Base-by-base conservation (phyloP, 768 basidiomycete species). In the Suillus paluster region DNA sequence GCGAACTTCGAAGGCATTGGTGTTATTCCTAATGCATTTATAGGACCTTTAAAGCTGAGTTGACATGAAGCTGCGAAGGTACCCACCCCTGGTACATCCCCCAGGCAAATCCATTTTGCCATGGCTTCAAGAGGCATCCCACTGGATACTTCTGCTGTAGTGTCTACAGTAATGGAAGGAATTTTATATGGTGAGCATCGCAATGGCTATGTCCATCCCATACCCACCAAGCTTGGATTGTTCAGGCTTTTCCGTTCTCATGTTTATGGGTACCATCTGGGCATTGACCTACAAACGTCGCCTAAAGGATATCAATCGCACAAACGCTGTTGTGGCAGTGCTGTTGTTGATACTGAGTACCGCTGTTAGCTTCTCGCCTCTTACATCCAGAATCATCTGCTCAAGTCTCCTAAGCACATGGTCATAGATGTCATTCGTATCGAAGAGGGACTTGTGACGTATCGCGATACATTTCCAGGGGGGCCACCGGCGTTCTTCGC, bases 401-500 rank as follows among this genome's bases (percentile, higher is more conserved):
- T n/a, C 38, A n/a, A 14, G 17, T 33, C 7, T 34, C 41, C 19
- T 23, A 33, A 66, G 65, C 65, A 68, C 38, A 57, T 66, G 17
- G 57, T 41, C 23, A 48, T 61, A 10, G 61, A 69, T 55, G 61
- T 67, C 53, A 62, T 61, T 5, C 66, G 68, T 21, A 3, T 69
- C 4, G 34, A 64, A 58, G 44, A 62, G 12, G 72, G 70, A 14
- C 61, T 73, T 4, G 59, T 73, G 7, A 39, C 23, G 23, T 57
- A 64, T 48, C 65, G 72, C 8, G 62, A 68, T 38, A 65, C 55
- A 5, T 61, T 54, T n/a, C 67, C 66, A 14, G 70, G 71, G 1
- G 72, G 72, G 4, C 71, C 72, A 6, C 5, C 60, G 10, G 68
- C 63, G 2, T 73, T 64, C 58, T 72, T 73, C 57, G 63, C 64